Percentiles rank a stretch among this genome's conserved stretches.
Conservation (phyloP, 306 rosid genomes). For the Alnus rubra region DNA sequence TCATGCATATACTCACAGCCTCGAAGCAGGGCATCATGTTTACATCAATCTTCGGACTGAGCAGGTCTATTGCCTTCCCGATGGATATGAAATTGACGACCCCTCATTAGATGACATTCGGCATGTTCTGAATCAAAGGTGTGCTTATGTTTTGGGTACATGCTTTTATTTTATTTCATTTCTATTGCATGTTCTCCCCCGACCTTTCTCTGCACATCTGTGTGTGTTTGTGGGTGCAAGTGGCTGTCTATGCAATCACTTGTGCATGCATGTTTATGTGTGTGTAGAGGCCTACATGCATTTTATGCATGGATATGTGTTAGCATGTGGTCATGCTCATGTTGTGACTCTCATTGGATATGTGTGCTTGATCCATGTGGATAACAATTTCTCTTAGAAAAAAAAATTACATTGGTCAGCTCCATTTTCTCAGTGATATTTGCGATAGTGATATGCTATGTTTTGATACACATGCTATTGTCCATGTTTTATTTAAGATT, state of each 20-base stretch:
- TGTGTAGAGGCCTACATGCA: not conserved
- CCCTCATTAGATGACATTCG: conserved; percentile 97
- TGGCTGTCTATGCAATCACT: not conserved
- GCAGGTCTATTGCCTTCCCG: conserved; percentile 96
- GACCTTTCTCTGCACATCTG: not conserved
- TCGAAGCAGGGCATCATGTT: conserved; percentile 97
- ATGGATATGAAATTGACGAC: conserved; percentile 94
- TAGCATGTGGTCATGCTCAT: not conserved
- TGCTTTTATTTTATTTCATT: conserved; percentile 4
- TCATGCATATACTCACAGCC: conserved; percentile 97
- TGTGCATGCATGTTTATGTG: not conserved
- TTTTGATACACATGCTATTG: conserved; percentile 1
- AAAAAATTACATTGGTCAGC: not conserved
- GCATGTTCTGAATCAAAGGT: conserved; percentile 96
- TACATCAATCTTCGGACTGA: conserved; percentile 89
- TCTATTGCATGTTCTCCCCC: not conserved
- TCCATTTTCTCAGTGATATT: not conserved
- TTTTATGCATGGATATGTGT: not conserved
- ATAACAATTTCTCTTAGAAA: not conserved
- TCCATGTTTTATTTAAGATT: conserved; percentile 11
- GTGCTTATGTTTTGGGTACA: conserved; percentile 22
- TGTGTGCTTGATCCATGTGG: not conserved
- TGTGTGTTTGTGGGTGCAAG: not conserved
- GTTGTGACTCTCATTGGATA: not conserved
- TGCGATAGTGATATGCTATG: not conserved